Evolutionary conservation across 148 eudicot species (phyloP), one percentile per base, ranked within the genome.

Genomic region (Spergularia bocconei): DNA sequence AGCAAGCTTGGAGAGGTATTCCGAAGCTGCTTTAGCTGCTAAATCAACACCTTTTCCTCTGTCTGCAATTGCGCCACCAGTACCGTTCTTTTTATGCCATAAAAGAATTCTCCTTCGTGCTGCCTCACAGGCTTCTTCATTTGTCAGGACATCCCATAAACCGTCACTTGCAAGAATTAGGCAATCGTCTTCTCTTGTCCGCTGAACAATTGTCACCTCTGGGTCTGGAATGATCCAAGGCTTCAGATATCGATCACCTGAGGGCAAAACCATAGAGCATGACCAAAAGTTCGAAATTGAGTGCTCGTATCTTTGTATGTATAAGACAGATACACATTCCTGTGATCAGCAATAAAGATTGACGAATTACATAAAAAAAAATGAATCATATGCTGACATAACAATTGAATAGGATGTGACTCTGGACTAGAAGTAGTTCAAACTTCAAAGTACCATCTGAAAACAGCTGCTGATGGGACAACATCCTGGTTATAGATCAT

Each of bases 161-260:
- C 91, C 91, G n/a, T 88, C 88, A 11, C 87, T 83, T 10, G 88
- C 91, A 1, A 88, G 81, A 48, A 88, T 86, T 11, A 88, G 83
- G 77, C 88, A 88, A 13, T 86, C 87, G 13, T 88, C 91, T 21
- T 85, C 88, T 74, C 82, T 84, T 14, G 76, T 79, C 69, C 88
- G 68, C 16, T 84, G 82, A 51, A 85, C 76, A 14, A 82, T 56
- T 21, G 73, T 85, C 74, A 84, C 83, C 72, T 85, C 88, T 63
- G 91, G 91, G 67, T 88, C 91, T 17, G 91, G 83, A 72, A 86
- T 84, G 33, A 86, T 87, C 79, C 81, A 88, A 0, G 91, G 91
- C 67, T 88, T 85, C 76, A 88, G 65, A 71, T 88, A 84, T 6
- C 87, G 74, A 61, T 88, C 91, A 70, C 91, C 91, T 88, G 83